Conservation (phyloP, 2,329 filamentous ascomycete species). For the Fusarium falciforme region DNA sequence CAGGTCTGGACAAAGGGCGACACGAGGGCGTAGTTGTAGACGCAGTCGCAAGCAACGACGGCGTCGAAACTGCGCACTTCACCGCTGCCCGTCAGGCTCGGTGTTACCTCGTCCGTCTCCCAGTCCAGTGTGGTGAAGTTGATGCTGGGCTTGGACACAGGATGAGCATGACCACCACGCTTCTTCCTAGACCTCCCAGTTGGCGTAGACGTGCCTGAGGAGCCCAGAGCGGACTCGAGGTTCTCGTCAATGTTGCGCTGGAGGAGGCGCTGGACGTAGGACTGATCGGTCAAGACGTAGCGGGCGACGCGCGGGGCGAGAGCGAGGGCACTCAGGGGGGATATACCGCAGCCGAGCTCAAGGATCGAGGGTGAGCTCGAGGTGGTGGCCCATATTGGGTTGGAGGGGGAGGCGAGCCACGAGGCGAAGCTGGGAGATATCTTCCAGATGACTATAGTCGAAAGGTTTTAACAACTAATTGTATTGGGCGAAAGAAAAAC, state of each 20-base stretch:
- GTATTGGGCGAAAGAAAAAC: neutral
- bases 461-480: neutral
- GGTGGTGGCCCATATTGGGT: constrained; percentile 67
- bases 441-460: constrained; percentile 81
- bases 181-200: constrained; percentile 33
- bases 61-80: constrained; percentile 69
- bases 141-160: constrained; percentile 53
- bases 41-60: constrained; percentile 89
- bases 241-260: constrained; percentile 80
- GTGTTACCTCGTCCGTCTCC: constrained; percentile 73
- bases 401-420: constrained; percentile 76
- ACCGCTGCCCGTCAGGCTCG: constrained; percentile 52
- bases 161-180: constrained; percentile 25
- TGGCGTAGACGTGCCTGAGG: constrained; percentile 16
- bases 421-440: constrained; percentile 85
- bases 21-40: constrained; percentile 92
- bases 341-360: constrained; percentile 91
- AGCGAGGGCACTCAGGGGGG: constrained; percentile 79
- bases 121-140: constrained; percentile 79
- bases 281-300: constrained; percentile 89
- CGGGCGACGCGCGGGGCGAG: constrained; percentile 69
- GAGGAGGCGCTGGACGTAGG: constrained; percentile 83
- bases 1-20: constrained; percentile 85
- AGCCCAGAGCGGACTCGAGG: constrained; percentile 24
- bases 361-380: constrained; percentile 68